A percentile compares a stretch with the other conserved stretches of the same genome.
Evolutionary conservation across 2,329 filamentous ascomycete genomes (phyloP).

Genomic region (Alternaria sp.): DNA sequence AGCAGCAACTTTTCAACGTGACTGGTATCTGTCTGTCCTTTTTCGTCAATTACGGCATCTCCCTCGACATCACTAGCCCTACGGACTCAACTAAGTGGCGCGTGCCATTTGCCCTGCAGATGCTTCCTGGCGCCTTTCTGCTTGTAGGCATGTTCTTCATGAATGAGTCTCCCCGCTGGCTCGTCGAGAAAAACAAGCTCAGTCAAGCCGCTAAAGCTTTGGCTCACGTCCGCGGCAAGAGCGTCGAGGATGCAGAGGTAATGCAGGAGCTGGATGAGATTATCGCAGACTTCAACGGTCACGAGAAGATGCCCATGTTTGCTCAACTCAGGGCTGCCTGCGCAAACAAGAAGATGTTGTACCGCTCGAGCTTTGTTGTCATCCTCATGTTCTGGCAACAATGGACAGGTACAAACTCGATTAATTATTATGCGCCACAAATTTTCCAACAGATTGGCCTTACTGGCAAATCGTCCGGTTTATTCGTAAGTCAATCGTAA

Average conservation of each 20-base stretch:
- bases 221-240: conserved; percentile 50
- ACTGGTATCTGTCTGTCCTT: conserved; percentile 61
- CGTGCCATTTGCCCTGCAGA: conserved; percentile 62
- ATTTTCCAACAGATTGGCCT: conserved; percentile 57
- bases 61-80: conserved; percentile 52
- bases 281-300: conserved; percentile 53
- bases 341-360: conserved; percentile 52
- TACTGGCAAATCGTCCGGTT: conserved; percentile 48
- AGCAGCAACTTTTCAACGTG: conserved; percentile 52
- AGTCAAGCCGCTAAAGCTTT: conserved; percentile 56
- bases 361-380: conserved; percentile 54
- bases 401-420: conserved; percentile 46
- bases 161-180: conserved; percentile 63
- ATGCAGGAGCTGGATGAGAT: conserved; percentile 56
- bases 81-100: conserved; percentile 62
- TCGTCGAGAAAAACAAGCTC: conserved; percentile 61
- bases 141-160: conserved; percentile 61
- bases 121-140: conserved; percentile 62
- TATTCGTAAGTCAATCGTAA: conserved; percentile 52
- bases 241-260: conserved; percentile 49
- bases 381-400: conserved; percentile 58
- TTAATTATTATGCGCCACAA: conserved; percentile 57
- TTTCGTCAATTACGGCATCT: conserved; percentile 63
- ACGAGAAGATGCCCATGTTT: conserved; percentile 53
- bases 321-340: conserved; percentile 52